These are phyloP conservation scores for Eragrostis curvula DNA, from an alignment of 176 grass and related monocot species.

Conservation along the genomic window DNA sequence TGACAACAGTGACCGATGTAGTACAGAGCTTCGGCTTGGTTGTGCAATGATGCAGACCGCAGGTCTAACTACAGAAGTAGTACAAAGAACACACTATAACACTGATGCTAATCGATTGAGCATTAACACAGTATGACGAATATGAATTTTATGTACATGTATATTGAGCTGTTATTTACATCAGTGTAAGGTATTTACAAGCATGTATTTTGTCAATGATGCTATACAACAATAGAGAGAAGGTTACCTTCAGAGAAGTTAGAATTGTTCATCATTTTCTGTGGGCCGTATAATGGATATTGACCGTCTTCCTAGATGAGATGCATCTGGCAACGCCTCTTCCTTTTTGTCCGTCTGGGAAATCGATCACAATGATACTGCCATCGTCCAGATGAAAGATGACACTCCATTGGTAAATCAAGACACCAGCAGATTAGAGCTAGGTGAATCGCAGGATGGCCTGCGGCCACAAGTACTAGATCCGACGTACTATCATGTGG, in stretches of 20 bases:
- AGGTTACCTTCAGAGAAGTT: conserved; percentile 38
- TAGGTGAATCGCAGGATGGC: conserved; percentile 66
- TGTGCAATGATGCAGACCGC: too few relatives aligned
- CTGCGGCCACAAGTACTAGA: conserved; percentile 58
- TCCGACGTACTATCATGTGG: conserved; percentile 51
- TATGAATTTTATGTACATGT: too few relatives aligned
- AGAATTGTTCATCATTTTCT: conserved; percentile 67
- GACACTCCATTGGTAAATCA: conserved; percentile 63
- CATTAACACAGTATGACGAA: too few relatives aligned
- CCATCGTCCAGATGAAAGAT: conserved; percentile 88
- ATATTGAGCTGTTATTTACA: too few relatives aligned
- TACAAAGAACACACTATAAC: background rate
- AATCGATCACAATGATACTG: conserved; percentile 84
- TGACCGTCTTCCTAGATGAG: conserved; percentile 84
- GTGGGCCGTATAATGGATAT: conserved; percentile 67
- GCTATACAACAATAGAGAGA: background rate
- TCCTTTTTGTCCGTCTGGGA: conserved; percentile 75
- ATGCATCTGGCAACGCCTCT: conserved; percentile 79
- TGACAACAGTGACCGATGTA: too few relatives aligned
- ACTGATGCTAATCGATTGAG: background rate
- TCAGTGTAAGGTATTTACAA: background rate
- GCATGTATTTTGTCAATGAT: conserved; percentile 4
- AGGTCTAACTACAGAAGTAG: too few relatives aligned
- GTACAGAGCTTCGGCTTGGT: too few relatives aligned
- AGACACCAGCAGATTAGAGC: conserved; percentile 64